Base-by-base conservation (phyloP, 2,329 filamentous ascomycete species). In the Hypoxylon sp. region DNA sequence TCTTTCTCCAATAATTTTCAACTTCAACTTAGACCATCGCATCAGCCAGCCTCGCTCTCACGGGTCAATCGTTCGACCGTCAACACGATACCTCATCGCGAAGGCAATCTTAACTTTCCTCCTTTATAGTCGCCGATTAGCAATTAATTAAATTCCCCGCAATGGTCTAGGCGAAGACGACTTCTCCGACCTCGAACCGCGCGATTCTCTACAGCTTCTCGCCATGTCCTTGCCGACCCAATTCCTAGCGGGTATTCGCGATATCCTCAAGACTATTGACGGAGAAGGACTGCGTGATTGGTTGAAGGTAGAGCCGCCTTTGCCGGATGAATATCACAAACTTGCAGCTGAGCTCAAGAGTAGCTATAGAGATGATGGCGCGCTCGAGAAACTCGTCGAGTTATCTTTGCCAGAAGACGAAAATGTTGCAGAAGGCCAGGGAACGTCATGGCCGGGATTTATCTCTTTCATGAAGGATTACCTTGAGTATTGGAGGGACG, bases 391-490 rank as follows among this genome's bases (percentile, higher is more conserved):
- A 53, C 77, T 86, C 54, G 83, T 90, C 56, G 83, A 86, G 50
- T 78, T 77, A 34, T 74, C 80, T 7, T 76, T 93, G 1, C 86
- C 87, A 0, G 79, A 86, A 52, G 82, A 86, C 5, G 80, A 87
- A 42, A 80, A 88, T 30, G 79, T 83, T 2, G 75, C 78, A 0
- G 83, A 88, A 41, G 86, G 84, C 1, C 78, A 82, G 56, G 84
- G 80, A 30, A 81, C 86, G 5, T 78, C 81, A 0, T 96, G 91
- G 90, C 82, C 84, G 0, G 83, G 88, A 1, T 91, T 96, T 67
- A 77, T 88, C 38, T 80, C 84, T 2, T 95, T 96, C 66, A 83
- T 95, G 69, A 88, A 84, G 63, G 84, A 90, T 38, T 97, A 95
- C 65, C 78, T 96, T 58, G 76, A 81, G 32, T 96, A 92, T 63